Evolutionary conservation across 345 rosid genomes (phyloP), one percentile per base, ranked within the genome.

Genomic region (Eucalyptus polybractea): DNA sequence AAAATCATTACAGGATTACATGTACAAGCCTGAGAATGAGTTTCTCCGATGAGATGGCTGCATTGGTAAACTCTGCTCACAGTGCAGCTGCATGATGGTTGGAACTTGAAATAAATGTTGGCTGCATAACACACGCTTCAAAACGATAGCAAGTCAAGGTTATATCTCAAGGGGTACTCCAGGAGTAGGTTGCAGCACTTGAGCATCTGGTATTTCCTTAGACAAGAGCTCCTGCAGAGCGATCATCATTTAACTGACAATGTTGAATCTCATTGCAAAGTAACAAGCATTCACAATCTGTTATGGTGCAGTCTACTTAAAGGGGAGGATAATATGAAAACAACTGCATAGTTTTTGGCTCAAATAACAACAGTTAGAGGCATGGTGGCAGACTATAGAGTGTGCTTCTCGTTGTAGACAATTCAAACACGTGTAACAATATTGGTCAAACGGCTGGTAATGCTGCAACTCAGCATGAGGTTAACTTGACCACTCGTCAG

Each of bases 151-250:
- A 88, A 27, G 51, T 53, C 17, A 24, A 37, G 22, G 27, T 19
- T 50, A 89, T 89, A 97, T 90, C 91, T 93, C 94, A 29, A 97
- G 89, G 10, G 99, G 95, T 25, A 93, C 94, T 12, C 99, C 99
- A 53, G 97, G 96, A 17, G 88, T 92, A 50, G 97, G 97, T 90
- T 94, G 98, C 88, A 95, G 91, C 49, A 95, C 94, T 90, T 90
- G 93, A 89, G 97, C 95, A 87, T 92, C 92, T 54, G 99, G 97
- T 50, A 96, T 86, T 90, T 95, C 97, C 92, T 90, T 95, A 7
- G 93, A 93, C 90, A 96, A 91, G 80, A 97, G 93, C 62, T 93
- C 97, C 99, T 96, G 90, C 92, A 90, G 47, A 51, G 54, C 16
- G 7, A 81, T n/a, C 10, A 17, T 72, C 50, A 49, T 19, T 50